Evolutionary conservation across 2,329 filamentous ascomycete species (phyloP).

Genomic region (Exophiala phaeomuriformis): DNA sequence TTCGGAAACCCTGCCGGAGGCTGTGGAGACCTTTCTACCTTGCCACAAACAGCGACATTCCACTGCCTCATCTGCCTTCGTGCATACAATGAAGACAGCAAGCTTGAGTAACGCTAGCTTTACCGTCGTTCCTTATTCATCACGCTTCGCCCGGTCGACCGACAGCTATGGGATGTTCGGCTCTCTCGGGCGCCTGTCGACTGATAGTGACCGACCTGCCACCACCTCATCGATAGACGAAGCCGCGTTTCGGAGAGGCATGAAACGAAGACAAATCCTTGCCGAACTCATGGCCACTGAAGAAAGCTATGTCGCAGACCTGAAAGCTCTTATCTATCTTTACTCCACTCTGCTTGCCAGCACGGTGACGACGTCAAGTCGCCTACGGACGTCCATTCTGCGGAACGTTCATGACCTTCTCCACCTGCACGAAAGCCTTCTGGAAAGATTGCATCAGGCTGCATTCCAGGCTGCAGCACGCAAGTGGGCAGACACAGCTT

Average conservation of each 20-base stretch:
- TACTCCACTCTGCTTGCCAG: constrained; percentile 69
- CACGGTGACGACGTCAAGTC: constrained; percentile 57
- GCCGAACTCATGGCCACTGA: constrained; percentile 83
- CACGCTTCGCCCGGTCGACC: constrained; percentile 53
- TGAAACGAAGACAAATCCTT: constrained; percentile 69
- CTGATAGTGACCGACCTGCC: constrained; percentile 48
- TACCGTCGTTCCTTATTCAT: constrained; percentile 59
- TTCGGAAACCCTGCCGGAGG: not conserved
- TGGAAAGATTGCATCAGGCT: constrained; percentile 62
- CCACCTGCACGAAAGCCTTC: constrained; percentile 72
- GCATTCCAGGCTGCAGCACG: constrained; percentile 21
- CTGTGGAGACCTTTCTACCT: not conserved
- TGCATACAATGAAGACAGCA: constrained; percentile 73
- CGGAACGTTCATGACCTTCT: constrained; percentile 72
- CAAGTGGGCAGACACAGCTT: constrained; percentile 25
- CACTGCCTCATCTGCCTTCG: constrained; percentile 67
- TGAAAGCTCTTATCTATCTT: constrained; percentile 77
- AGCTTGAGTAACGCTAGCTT: constrained; percentile 68
- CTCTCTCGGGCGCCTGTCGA: constrained; percentile 51
- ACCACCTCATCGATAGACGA: constrained; percentile 53
- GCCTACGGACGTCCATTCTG: constrained; percentile 65
- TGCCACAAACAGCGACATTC: constrained; percentile 52
- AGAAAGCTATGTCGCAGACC: constrained; percentile 77
- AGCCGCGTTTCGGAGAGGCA: constrained; percentile 61
- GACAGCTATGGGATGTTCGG: constrained; percentile 57